Conservation (phyloP, 257 asterid species). For the Leonotis leonurus region DNA sequence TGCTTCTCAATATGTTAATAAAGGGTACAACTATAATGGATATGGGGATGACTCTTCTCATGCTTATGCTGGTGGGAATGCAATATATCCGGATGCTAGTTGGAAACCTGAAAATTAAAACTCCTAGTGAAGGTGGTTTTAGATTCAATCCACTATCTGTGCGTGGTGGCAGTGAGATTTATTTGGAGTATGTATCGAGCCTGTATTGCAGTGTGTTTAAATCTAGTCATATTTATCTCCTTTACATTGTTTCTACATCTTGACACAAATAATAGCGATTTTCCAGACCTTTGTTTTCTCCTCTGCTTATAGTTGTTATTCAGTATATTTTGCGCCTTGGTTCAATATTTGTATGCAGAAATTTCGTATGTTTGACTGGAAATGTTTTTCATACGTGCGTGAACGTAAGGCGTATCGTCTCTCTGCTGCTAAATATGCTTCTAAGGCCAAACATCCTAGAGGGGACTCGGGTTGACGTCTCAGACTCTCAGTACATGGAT, state of each 20-base stretch:
- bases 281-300: slow-evolving; percentile 11
- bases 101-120: slow-evolving; percentile 21
- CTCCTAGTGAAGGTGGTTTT: neutral
- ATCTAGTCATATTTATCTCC: slow-evolving; percentile 5
- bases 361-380: neutral
- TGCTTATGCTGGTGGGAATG: slow-evolving; percentile 11
- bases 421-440: neutral
- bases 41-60: slow-evolving; percentile 9
- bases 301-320: slow-evolving; percentile 3
- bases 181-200: slow-evolving; percentile 12
- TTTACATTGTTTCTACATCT: slow-evolving; percentile 1
- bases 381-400: neutral
- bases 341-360: neutral
- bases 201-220: slow-evolving; percentile 11
- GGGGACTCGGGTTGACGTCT: neutral
- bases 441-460: neutral
- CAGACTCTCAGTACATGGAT: no score
- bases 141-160: neutral
- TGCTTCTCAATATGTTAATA: slow-evolving; percentile 11
- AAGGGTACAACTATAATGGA: slow-evolving; percentile 15
- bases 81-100: slow-evolving; percentile 16
- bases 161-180: slow-evolving; percentile 5
- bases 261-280: slow-evolving; percentile 13
- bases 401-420: neutral
- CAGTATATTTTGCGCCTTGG: neutral